Evolutionary conservation across 495 filamentous ascomycete species (phyloP).

Genomic region (Oleoguttula mirabilis): DNA sequence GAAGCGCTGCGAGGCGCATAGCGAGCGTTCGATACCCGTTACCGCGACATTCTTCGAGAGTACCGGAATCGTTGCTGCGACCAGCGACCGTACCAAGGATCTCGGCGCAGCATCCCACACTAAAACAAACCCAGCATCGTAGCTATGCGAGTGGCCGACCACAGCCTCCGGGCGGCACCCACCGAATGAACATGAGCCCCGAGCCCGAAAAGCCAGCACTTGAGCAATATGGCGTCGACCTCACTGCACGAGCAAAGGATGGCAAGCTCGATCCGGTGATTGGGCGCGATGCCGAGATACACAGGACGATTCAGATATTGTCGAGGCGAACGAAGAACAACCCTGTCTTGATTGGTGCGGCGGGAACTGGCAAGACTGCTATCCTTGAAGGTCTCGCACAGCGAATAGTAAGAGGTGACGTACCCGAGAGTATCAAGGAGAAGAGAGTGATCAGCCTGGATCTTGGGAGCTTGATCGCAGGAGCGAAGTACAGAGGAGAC

Average conservation of each 20-base stretch:
- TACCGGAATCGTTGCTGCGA: neutral
- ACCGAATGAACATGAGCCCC: conserved; percentile 77
- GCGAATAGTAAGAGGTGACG: conserved; percentile 81
- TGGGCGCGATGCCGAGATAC: conserved; percentile 79
- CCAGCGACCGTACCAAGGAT: neutral
- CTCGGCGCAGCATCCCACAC: neutral
- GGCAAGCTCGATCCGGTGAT: conserved; percentile 95
- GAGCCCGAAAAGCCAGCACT: conserved; percentile 72
- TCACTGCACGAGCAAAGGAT: conserved; percentile 72
- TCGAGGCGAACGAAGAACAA: conserved; percentile 95
- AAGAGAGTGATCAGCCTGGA: conserved; percentile 82
- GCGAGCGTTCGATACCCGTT: conserved; percentile 13
- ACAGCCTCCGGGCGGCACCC: conserved; percentile 79
- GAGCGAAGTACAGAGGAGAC: conserved; percentile 89
- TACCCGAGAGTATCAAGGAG: conserved; percentile 92
- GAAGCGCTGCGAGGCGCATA: conserved; percentile 18
- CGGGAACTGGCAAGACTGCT: conserved; percentile 92
- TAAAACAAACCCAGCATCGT: conserved; percentile 27
- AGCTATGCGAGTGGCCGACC: conserved; percentile 66
- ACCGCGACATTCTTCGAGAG: conserved; percentile 1
- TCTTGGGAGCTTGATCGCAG: conserved; percentile 82
- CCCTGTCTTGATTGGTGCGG: conserved; percentile 81
- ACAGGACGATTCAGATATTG: conserved; percentile 85
- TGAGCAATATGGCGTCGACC: conserved; percentile 81
- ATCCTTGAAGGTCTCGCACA: conserved; percentile 87